Evolutionary conservation across 1,139 yeast genomes (phyloP).

Genomic region (Hanseniaspora uvarum): DNA sequence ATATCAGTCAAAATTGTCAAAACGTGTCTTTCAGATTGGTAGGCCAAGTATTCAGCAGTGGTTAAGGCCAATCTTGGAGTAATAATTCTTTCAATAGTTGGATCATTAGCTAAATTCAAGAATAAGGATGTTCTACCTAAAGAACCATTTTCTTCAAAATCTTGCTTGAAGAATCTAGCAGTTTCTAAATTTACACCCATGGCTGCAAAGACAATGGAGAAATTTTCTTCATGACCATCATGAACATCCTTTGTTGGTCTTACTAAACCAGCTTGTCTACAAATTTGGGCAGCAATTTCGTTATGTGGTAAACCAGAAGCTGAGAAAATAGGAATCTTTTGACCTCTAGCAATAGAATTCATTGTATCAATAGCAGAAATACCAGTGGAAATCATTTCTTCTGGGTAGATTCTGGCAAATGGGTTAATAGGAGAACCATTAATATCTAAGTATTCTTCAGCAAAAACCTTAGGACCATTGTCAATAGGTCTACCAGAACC

Average conservation of each 20-base stretch:
- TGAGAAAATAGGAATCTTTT: conserved; percentile 95
- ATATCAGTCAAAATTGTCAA: conserved; percentile 95
- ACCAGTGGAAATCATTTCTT: conserved; percentile 99
- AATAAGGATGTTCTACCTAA: conserved; percentile 94
- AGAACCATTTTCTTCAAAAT: conserved; percentile 97
- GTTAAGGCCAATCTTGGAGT: conserved; percentile 99
- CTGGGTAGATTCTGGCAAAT: conserved; percentile 95
- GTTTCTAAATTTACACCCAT: conserved; percentile 94
- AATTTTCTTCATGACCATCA: conserved; percentile 98
- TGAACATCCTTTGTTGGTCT: conserved; percentile 99
- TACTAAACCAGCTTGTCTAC: conserved; percentile 98
- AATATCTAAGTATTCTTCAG: conserved; percentile 95
- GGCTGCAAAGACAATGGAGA: conserved; percentile 97
- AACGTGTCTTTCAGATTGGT: conserved; percentile 98
- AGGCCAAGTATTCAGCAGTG: conserved; percentile 96
- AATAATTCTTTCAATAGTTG: conserved; percentile 97
- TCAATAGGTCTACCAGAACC: conserved; percentile 99
- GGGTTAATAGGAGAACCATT: conserved; percentile 99
- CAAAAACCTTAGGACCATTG: conserved; percentile 95
- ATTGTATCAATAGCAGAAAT: conserved; percentile 95
- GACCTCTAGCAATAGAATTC: conserved; percentile 99
- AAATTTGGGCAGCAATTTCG: conserved; percentile 98
- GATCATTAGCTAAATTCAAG: conserved; percentile 96
- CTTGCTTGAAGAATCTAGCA: conserved; percentile 91
- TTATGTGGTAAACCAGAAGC: conserved; percentile 99